Evolutionary conservation across 768 basidiomycete genomes (phyloP).

Genomic region (Termitomyces sp.): DNA sequence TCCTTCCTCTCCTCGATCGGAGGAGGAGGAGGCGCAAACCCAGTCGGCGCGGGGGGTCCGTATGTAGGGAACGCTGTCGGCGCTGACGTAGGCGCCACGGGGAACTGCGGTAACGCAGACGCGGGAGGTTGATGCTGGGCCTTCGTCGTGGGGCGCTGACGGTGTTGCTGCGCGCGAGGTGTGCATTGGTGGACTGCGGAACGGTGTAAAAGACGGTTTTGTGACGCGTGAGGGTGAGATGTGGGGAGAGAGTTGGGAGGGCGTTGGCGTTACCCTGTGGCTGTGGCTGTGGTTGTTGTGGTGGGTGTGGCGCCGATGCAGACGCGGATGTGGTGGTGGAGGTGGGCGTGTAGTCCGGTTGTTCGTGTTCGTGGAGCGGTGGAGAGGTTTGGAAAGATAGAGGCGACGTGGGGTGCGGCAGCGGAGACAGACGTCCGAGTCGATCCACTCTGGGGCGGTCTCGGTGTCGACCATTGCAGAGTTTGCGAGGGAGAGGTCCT

Average conservation of each 20-base stretch:
- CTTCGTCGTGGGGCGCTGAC: conserved; percentile 23
- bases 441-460: conserved; percentile 95
- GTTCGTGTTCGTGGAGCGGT: conserved; percentile 19
- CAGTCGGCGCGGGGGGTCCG: conserved; percentile 39
- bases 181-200: conserved; percentile 11
- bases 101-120: conserved; percentile 53
- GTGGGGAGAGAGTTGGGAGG: conserved; percentile 2
- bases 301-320: no score
- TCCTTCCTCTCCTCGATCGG: conserved; percentile 69
- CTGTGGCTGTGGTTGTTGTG: conserved; percentile 11
- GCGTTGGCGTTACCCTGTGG: no score
- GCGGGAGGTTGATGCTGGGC: conserved; percentile 19
- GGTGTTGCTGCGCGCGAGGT: conserved; percentile 28
- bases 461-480: conserved; percentile 88
- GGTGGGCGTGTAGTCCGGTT: conserved; percentile 10
- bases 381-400: conserved; percentile 17
- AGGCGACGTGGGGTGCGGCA: conserved; percentile 61
- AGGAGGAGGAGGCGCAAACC: conserved; percentile 46
- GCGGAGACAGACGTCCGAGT: conserved; percentile 90
- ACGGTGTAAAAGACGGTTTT: conserved; percentile 29
- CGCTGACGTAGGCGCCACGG: conserved; percentile 52
- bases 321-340: conserved; percentile 12
- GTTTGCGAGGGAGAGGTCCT: conserved; percentile 60
- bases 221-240: conserved; percentile 26
- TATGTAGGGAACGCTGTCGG: conserved; percentile 53